Percentiles rank a stretch among this genome's conserved stretches.
These are phyloP conservation scores for Theobroma grandiflorum DNA, from an alignment of 441 rosid genomes.

Conservation along the genomic window DNA sequence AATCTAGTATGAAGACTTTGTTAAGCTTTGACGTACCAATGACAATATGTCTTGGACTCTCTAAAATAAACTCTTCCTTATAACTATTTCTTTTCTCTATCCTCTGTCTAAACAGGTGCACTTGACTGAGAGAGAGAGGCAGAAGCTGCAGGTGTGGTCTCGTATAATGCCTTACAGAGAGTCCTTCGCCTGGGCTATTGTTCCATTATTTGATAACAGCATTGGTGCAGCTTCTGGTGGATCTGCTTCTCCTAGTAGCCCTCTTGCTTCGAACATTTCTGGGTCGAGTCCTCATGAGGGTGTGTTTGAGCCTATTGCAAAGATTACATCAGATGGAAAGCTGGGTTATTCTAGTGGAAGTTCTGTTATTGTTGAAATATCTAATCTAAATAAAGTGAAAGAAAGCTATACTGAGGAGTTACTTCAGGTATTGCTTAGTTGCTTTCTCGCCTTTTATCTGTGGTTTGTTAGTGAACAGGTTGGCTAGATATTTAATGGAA, in stretches of 20 bases:
- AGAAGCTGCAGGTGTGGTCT: conserved; percentile 99
- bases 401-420: conserved; percentile 98
- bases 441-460: conserved; percentile 1
- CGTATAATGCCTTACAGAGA: conserved; percentile 99
- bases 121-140: conserved; percentile 97
- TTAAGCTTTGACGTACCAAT: too few species aligned
- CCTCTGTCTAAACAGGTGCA: conserved; percentile 65
- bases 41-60: background rate
- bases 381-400: conserved; percentile 96
- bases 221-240: conserved; percentile 84
- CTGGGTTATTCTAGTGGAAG: conserved; percentile 87
- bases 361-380: conserved; percentile 92
- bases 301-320: conserved; percentile 79
- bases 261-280: conserved; percentile 90
- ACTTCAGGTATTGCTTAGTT: conserved; percentile 73
- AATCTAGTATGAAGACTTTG: too few species aligned
- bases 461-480: conserved; percentile 5
- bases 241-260: conserved; percentile 98
- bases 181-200: conserved; percentile 98
- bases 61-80: background rate
- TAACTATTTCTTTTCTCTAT: conserved; percentile 17
- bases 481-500: background rate
- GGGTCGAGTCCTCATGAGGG: conserved; percentile 93
- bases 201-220: conserved; percentile 97
- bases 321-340: conserved; percentile 93